Base-by-base conservation (phyloP, 106 monocot genomes). In the Narthecium ossifragum region DNA sequence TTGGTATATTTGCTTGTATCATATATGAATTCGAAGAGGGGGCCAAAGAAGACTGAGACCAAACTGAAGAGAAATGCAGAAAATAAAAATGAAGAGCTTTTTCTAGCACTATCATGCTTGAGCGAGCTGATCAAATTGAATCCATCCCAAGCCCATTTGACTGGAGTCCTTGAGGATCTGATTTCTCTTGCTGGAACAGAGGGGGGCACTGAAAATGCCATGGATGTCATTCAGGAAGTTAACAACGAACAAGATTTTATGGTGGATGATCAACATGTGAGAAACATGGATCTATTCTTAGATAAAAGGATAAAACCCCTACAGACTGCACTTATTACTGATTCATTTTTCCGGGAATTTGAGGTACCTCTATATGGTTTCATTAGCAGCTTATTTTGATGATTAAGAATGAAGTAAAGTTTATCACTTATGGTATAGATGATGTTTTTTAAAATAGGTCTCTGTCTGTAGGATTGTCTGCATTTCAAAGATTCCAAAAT, bases 61-160 rank as follows among this genome's bases (percentile, higher is more conserved):
- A 80, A 75, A 67, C 75, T 69, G 27, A 96, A 70, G 66, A 96
- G 63, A 46, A 38, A 29, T 32, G 5, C 21, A 18, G 75, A 72
- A 54, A 63, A 20, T 39, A 78, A 72, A 60, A 66, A 28, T 5
- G 69, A 72, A 24, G 71, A 73, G 34, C 64, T 83, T 15, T 61
- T 31, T 69, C 46, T 81, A 34, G 66, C 86, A 46, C 54, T 96
- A 25, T 57, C 63, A 48, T 96, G 86, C 69, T 78, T 96, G 59
- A 81, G 76, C 41, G 83, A 86, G 41, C 53, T 90, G 45, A 67
- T 86, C 46, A 84, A 65, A 41, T 29, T 76, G 47, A 75, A 55
- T 64, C 46, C 56, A 33, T 54, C 51, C 0, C 68, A 57, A 34
- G 65, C 49, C 57, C 4, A 69, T 8, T 51, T 83, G 20, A 23